Conservation (phyloP, 2,329 filamentous ascomycete genomes). For the Alternaria sp. region DNA sequence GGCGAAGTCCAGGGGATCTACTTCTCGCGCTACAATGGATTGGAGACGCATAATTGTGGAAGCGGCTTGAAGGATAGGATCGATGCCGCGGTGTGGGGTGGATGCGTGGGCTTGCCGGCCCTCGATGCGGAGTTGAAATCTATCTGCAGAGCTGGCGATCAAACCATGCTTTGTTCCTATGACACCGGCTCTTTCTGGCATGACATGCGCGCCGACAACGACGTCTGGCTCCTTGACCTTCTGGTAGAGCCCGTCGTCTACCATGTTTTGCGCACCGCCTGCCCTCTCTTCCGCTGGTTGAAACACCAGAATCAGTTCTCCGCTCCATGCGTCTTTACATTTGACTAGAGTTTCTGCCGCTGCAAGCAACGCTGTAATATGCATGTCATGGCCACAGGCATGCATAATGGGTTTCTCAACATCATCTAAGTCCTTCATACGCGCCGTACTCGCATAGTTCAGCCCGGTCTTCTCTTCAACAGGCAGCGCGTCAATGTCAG, state of each 20-base stretch:
- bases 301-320: constrained; percentile 71
- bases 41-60: constrained; percentile 67
- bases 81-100: constrained; percentile 64
- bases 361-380: constrained; percentile 67
- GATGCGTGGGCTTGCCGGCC: constrained; percentile 68
- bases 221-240: constrained; percentile 65
- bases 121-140: constrained; percentile 61
- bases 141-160: constrained; percentile 55
- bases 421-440: constrained; percentile 58
- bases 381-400: constrained; percentile 71
- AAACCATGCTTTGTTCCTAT: constrained; percentile 55
- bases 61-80: constrained; percentile 67
- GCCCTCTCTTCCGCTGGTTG: constrained; percentile 74
- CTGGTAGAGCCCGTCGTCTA: constrained; percentile 66
- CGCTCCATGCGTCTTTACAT: constrained; percentile 62
- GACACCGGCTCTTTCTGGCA: constrained; percentile 54
- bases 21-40: constrained; percentile 65
- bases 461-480: constrained; percentile 65
- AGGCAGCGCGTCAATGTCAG: constrained; percentile 70
- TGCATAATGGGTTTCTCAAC: constrained; percentile 69
- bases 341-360: constrained; percentile 61
- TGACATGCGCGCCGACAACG: constrained; percentile 66
- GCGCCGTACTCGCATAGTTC: constrained; percentile 62
- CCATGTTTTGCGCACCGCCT: constrained; percentile 69
- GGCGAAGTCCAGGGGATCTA: constrained; percentile 62